These are phyloP conservation scores for Ustilago bromivora DNA, from an alignment of 1,284 basidiomycete species.

Conservation along the genomic window DNA sequence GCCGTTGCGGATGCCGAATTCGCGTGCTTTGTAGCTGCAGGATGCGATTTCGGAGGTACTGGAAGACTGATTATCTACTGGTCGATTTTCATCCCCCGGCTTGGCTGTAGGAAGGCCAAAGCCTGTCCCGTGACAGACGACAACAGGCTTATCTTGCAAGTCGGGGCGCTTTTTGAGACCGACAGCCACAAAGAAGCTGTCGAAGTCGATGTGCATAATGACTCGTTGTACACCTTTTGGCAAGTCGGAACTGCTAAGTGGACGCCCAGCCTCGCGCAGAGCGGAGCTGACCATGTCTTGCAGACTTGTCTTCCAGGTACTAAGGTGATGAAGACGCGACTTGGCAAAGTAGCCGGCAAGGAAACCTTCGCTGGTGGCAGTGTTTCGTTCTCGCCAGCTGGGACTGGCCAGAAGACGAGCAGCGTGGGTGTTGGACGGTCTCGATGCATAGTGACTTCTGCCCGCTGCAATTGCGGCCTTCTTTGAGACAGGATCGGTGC, in stretches of 20 bases:
- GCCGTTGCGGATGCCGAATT: conserved; percentile 88
- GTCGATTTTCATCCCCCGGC: conserved; percentile 28
- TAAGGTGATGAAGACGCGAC: conserved; percentile 89
- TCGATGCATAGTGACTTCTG: conserved; percentile 44
- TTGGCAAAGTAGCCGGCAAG: conserved; percentile 91
- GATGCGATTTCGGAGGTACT: conserved; percentile 83
- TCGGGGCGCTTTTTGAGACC: conserved; percentile 60
- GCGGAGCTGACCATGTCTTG: conserved; percentile 78
- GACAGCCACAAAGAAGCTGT: conserved; percentile 87
- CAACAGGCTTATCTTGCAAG: conserved; percentile 76
- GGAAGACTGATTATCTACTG: conserved; percentile 40
- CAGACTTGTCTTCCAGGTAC: conserved; percentile 91
- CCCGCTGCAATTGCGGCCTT: conserved; percentile 30
- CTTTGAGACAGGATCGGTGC: conserved; percentile 47
- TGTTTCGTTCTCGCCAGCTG: conserved; percentile 85
- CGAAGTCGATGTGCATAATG: conserved; percentile 75
- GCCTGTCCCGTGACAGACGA: conserved; percentile 86
- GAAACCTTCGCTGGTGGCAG: conserved; percentile 84
- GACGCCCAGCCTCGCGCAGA: conserved; percentile 77
- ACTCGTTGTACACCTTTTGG: conserved; percentile 68
- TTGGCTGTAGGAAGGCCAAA: conserved; percentile 30
- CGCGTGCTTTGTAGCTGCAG: conserved; percentile 90
- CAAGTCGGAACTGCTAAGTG: conserved; percentile 73
- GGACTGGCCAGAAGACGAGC: conserved; percentile 57
- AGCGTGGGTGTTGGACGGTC: conserved; percentile 56